A percentile compares a stretch with the other conserved stretches of the same genome.
Evolutionary conservation across 805 yeast species (phyloP).

Genomic region (Saccharomycopsis guyanensis): DNA sequence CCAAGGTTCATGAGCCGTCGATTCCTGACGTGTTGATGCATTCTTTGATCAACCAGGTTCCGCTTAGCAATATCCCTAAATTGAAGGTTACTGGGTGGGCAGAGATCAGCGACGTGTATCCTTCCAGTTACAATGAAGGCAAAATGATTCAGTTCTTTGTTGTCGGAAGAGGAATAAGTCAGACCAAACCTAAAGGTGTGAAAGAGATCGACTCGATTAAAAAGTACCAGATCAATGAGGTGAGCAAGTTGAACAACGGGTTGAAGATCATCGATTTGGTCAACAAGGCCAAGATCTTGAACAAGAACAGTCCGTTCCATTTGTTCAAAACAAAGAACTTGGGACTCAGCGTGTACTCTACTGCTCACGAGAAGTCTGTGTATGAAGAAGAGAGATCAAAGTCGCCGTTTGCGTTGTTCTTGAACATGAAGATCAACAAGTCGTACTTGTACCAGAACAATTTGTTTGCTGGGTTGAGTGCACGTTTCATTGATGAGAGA

Average conservation of each 20-base stretch:
- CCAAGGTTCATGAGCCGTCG: conserved; percentile 41
- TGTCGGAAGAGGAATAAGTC: conserved; percentile 22
- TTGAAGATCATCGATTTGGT: conserved; percentile 46
- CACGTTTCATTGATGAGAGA: conserved; percentile 33
- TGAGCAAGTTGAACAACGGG: conserved; percentile 26
- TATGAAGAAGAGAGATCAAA: conserved; percentile 49
- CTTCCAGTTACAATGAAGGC: conserved; percentile 33
- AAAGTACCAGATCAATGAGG: conserved; percentile 26
- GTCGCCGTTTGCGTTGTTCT: conserved; percentile 57
- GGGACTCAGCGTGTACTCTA: conserved; percentile 43
- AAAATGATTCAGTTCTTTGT: conserved; percentile 23
- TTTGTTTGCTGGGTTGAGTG: conserved; percentile 42
- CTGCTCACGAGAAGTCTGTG: conserved; percentile 57
- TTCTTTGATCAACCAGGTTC: conserved; percentile 78
- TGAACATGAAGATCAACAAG: conserved; percentile 45
- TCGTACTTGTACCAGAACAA: conserved; percentile 31
- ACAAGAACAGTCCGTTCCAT: conserved; percentile 81
- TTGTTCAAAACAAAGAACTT: conserved; percentile 48
- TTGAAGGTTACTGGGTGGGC: conserved; percentile 67
- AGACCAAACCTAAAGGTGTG: conserved; percentile 13
- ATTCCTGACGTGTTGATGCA: conserved; percentile 83
- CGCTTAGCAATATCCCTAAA: conserved; percentile 59
- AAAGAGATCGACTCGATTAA: conserved; percentile 12
- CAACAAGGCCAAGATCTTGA: conserved; percentile 63
- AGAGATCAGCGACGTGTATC: conserved; percentile 46